These are phyloP conservation scores for Myxozyma mucilagina DNA, from an alignment of 805 yeast genomes.

Conservation along the genomic window DNA sequence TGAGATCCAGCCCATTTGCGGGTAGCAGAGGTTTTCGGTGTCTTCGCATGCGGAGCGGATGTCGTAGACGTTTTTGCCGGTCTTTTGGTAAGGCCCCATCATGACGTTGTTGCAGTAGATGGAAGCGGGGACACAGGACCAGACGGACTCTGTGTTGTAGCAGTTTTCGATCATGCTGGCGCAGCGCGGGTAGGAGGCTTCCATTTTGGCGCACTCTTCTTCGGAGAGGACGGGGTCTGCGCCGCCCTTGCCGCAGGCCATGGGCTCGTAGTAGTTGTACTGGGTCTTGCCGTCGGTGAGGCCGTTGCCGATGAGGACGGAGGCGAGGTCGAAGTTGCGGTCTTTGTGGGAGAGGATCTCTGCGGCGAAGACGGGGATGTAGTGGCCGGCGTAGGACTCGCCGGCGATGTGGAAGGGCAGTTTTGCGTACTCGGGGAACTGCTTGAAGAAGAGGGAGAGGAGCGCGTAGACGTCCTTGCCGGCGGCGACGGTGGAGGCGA, in stretches of 20 bases:
- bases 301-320: conserved; percentile 90
- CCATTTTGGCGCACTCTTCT: conserved; percentile 75
- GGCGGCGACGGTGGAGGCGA: conserved; percentile 74
- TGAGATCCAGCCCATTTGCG: conserved; percentile 73
- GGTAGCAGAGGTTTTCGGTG: conserved; percentile 70
- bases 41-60: conserved; percentile 77
- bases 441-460: conserved; percentile 76
- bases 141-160: conserved; percentile 68
- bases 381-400: conserved; percentile 92
- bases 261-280: conserved; percentile 77
- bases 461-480: conserved; percentile 86
- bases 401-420: conserved; percentile 76
- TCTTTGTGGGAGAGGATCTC: conserved; percentile 49
- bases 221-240: conserved; percentile 72
- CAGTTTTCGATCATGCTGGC: conserved; percentile 71
- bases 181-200: conserved; percentile 72
- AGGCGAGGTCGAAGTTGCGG: conserved; percentile 64
- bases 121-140: conserved; percentile 89
- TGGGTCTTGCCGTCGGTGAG: conserved; percentile 82
- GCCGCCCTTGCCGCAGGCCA: conserved; percentile 94
- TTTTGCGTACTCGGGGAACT: conserved; percentile 69
- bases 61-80: conserved; percentile 91
- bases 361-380: conserved; percentile 77
- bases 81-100: conserved; percentile 75
- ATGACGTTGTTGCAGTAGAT: conserved; percentile 85